Evolutionary conservation across 1,284 basidiomycete species (phyloP).

Genomic region (Sporisorium graminicola): DNA sequence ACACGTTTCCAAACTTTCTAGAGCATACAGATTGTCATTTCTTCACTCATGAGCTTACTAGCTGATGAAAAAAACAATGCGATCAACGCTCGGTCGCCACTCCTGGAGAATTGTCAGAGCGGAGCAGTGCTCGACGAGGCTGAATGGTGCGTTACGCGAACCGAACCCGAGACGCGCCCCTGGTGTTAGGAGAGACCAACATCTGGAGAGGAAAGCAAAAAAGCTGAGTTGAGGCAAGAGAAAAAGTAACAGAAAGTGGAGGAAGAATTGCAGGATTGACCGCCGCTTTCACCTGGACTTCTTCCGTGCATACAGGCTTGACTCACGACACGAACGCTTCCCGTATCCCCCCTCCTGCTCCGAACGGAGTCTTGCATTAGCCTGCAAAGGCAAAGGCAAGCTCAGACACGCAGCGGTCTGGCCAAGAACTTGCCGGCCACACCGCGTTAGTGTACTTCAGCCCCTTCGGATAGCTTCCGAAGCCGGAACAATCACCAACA

Average conservation of each 20-base stretch:
- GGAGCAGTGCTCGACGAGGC: too few relatives aligned
- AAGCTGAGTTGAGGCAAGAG: neutral
- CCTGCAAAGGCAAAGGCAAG: neutral
- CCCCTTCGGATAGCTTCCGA: conserved; percentile 7
- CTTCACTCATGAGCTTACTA: too few relatives aligned
- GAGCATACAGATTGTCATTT: too few relatives aligned
- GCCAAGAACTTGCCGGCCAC: neutral
- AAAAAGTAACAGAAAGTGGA: conserved; percentile 28
- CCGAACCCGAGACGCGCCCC: neutral
- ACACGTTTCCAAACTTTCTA: neutral
- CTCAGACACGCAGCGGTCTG: neutral
- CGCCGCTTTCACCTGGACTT: neutral
- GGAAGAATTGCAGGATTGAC: conserved; percentile 3
- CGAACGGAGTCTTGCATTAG: neutral
- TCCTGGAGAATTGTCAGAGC: too few relatives aligned
- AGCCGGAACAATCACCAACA: neutral
- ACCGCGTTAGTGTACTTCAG: neutral
- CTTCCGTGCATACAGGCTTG: neutral
- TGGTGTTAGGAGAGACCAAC: conserved; percentile 1
- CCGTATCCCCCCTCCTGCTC: neutral
- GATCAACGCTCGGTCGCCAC: too few relatives aligned
- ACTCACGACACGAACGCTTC: neutral
- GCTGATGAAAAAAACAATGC: too few relatives aligned
- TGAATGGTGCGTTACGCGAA: neutral
- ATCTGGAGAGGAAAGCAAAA: conserved; percentile 3